Percentiles rank a stretch among this genome's conserved stretches.
Conservation (phyloP, 2,329 filamentous ascomycete species). For the Neophaeococcomyces aloes region DNA sequence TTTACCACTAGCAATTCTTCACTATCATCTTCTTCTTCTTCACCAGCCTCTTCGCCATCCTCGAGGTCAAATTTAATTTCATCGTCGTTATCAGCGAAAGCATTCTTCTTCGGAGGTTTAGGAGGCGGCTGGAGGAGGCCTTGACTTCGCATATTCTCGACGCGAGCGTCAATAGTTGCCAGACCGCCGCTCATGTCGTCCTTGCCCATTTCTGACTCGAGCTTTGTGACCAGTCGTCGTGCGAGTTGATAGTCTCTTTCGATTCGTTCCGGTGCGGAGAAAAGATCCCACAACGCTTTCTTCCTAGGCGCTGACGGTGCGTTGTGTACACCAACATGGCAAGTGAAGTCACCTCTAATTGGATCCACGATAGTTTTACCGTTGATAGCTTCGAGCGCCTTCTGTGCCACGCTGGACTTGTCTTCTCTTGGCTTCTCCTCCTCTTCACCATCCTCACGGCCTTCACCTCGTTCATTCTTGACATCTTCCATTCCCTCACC, state of each 20-base stretch:
- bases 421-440: constrained; percentile 29
- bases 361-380: constrained; percentile 96
- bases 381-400: constrained; percentile 86
- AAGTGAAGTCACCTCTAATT: constrained; percentile 87
- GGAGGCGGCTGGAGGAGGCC: constrained; percentile 62
- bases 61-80: constrained; percentile 39
- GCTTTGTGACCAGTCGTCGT: constrained; percentile 68
- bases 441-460: constrained; percentile 55
- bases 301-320: constrained; percentile 77
- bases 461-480: constrained; percentile 61
- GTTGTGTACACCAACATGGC: constrained; percentile 91
- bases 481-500: constrained; percentile 38
- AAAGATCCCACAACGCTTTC: constrained; percentile 94
- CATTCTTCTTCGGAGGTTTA: constrained; percentile 48
- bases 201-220: constrained; percentile 68
- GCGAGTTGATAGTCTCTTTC: constrained; percentile 81
- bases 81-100: constrained; percentile 35
- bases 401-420: constrained; percentile 54
- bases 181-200: constrained; percentile 61
- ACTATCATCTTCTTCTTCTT: constrained; percentile 82
- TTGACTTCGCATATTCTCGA: constrained; percentile 66
- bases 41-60: constrained; percentile 63
- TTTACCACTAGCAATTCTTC: constrained; percentile 85
- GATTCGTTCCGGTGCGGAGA: constrained; percentile 86
- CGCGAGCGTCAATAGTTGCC: constrained; percentile 71